These are phyloP conservation scores for Pseudocercospora pini-densiflorae DNA, from an alignment of 2,329 filamentous ascomycete genomes.

Conservation along the genomic window DNA sequence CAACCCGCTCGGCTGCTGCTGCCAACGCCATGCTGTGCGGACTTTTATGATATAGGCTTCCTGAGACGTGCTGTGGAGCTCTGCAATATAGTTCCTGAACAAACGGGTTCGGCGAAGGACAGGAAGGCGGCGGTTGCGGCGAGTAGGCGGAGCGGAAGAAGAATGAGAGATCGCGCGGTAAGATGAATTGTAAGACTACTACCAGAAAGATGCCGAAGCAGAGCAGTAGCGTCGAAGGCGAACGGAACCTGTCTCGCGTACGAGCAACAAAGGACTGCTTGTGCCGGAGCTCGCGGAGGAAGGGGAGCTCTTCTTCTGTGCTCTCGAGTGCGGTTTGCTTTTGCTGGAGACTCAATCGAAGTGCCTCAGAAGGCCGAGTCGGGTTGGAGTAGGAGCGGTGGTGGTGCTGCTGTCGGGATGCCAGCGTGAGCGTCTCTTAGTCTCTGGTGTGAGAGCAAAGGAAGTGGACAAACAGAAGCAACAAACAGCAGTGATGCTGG, in stretches of 20 bases:
- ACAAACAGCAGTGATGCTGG: not conserved
- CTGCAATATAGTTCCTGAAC: slow-evolving; percentile 42
- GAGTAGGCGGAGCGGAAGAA: slow-evolving; percentile 16
- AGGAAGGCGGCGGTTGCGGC: slow-evolving; percentile 32
- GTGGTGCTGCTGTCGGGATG: slow-evolving; percentile 15
- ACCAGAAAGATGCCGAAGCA: slow-evolving; percentile 20
- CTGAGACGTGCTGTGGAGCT: slow-evolving; percentile 35
- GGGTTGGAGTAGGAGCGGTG: slow-evolving; percentile 30
- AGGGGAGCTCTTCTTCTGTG: slow-evolving; percentile 34
- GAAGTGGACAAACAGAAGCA: not conserved
- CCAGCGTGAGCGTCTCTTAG: slow-evolving; percentile 14
- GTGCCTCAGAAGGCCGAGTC: slow-evolving; percentile 23
- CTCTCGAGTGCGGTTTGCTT: slow-evolving; percentile 13
- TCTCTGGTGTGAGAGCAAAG: not conserved
- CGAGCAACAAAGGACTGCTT: slow-evolving; percentile 21
- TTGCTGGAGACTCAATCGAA: slow-evolving; percentile 24
- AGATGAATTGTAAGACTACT: slow-evolving; percentile 22
- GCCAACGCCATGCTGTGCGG: slow-evolving; percentile 57
- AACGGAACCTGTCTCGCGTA: slow-evolving; percentile 12
- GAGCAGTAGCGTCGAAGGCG: slow-evolving; percentile 23
- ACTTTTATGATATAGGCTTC: slow-evolving; percentile 35
- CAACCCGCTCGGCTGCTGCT: slow-evolving; percentile 78
- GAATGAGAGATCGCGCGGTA: slow-evolving; percentile 16
- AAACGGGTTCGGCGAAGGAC: slow-evolving; percentile 41
- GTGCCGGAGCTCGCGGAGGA: slow-evolving; percentile 36